Evolutionary conservation across 768 basidiomycete species (phyloP).

Genomic region (Boletus sensibilis): DNA sequence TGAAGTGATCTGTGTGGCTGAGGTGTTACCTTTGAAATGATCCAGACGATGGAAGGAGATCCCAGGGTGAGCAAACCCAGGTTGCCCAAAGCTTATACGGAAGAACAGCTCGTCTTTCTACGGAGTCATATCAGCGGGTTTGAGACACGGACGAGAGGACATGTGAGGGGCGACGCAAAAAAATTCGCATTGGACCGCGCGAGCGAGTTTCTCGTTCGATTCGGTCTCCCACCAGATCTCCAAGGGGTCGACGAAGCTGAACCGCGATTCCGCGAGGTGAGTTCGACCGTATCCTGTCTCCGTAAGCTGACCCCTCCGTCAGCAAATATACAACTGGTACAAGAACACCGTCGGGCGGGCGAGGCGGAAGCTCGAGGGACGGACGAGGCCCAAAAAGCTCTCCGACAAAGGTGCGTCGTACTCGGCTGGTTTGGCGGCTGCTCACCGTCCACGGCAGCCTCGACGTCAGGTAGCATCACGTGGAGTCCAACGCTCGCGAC

Average conservation of each 20-base stretch:
- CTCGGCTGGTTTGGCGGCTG: not conserved
- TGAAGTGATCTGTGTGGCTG: slow-evolving; percentile 22
- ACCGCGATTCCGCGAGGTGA: slow-evolving; percentile 59
- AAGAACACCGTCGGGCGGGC: slow-evolving; percentile 67
- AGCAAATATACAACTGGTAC: slow-evolving; percentile 77
- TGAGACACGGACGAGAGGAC: slow-evolving; percentile 56
- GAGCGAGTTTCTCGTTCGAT: slow-evolving; percentile 56
- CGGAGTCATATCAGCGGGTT: slow-evolving; percentile 54
- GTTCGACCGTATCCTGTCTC: not conserved
- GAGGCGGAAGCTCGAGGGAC: slow-evolving; percentile 55
- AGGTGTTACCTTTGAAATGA: slow-evolving; percentile 2
- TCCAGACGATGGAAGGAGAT: slow-evolving; percentile 45
- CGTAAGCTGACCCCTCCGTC: not conserved
- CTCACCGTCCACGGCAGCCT: slow-evolving; percentile 4
- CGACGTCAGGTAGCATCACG: slow-evolving; percentile 29
- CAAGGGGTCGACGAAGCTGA: slow-evolving; percentile 57
- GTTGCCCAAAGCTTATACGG: slow-evolving; percentile 62
- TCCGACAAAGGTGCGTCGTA: slow-evolving; percentile 46
- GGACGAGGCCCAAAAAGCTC: slow-evolving; percentile 49
- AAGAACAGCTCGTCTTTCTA: slow-evolving; percentile 60
- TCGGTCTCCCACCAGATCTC: slow-evolving; percentile 57
- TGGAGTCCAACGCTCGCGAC: slow-evolving; percentile 41
- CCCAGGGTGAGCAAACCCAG: slow-evolving; percentile 66
- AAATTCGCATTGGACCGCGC: slow-evolving; percentile 66
- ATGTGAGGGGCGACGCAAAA: slow-evolving; percentile 66